phyloP scores from a whole-genome alignment of 2,329 filamentous ascomycete genomes.

The Fusarium sulawesiense region DNA sequence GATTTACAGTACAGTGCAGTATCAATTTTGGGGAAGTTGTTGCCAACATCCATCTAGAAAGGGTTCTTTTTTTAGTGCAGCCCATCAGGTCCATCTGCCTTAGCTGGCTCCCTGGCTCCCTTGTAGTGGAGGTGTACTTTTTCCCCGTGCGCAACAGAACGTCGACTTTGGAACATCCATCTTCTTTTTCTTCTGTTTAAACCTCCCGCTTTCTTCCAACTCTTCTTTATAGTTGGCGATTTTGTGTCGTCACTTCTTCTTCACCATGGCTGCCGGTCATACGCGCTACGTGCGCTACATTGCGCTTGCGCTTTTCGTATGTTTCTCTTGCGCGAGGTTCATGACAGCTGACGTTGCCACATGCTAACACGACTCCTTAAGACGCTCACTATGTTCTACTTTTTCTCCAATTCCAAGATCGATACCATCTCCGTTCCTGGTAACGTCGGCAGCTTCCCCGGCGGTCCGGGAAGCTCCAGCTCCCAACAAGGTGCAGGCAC shows the following conservation, averaged over 20 bases:
- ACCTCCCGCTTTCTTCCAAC: conserved; percentile 15
- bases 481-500: conserved; percentile 39
- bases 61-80: conserved; percentile 21
- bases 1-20: not conserved
- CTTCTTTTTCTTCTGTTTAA: conserved; percentile 29
- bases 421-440: conserved; percentile 52
- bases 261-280: conserved; percentile 72
- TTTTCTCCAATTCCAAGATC: conserved; percentile 73
- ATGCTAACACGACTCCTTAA: conserved; percentile 28
- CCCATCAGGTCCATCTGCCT: conserved; percentile 12
- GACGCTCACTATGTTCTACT: conserved; percentile 73
- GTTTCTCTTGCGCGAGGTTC: conserved; percentile 49
- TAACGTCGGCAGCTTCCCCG: conserved; percentile 38
- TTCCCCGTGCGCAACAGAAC: conserved; percentile 29
- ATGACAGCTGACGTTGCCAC: conserved; percentile 18
- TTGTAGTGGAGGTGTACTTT: conserved; percentile 32
- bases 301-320: conserved; percentile 85
- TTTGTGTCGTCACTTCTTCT: conserved; percentile 33
- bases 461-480: conserved; percentile 40
- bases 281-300: conserved; percentile 82
- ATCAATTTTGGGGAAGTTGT: not conserved
- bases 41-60: not conserved
- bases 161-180: conserved; percentile 37
- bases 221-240: conserved; percentile 21
- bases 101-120: conserved; percentile 13